A percentile compares a stretch with the other conserved stretches of the same genome.
These are phyloP conservation scores for Ganoderma multipileum DNA, from an alignment of 1,284 basidiomycete genomes.

Conservation along the genomic window DNA sequence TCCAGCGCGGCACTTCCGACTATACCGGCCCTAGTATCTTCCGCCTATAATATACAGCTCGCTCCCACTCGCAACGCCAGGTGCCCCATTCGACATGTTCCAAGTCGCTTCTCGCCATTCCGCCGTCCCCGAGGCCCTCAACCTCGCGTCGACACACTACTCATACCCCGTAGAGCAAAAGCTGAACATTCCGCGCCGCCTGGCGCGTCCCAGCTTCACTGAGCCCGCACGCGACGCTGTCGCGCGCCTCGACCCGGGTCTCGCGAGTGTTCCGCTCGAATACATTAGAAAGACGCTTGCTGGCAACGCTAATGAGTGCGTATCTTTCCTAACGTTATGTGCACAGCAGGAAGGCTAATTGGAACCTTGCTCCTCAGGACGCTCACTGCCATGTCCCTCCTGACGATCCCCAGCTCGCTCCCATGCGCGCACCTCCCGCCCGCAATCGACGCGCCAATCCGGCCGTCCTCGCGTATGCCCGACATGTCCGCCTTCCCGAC, in stretches of 20 bases:
- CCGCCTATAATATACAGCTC: conserved; percentile 20
- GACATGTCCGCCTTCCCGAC: conserved; percentile 53
- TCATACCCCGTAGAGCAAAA: conserved; percentile 28
- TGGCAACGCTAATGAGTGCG: conserved; percentile 44
- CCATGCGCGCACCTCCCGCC: conserved; percentile 38
- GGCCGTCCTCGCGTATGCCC: conserved; percentile 35
- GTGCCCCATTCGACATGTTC: conserved; percentile 34
- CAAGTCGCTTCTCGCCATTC: conserved; percentile 41
- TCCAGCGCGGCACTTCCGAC: conserved; percentile 25
- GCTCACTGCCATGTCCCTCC: conserved; percentile 36
- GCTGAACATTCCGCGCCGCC: conserved; percentile 48
- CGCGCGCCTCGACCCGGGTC: conserved; percentile 43
- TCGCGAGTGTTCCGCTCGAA: conserved; percentile 44
- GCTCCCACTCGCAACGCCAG: background rate
- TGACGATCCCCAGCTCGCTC: conserved; percentile 38
- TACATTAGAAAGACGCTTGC: conserved; percentile 48
- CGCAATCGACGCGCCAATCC: conserved; percentile 38
- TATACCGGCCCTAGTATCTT: conserved; percentile 25
- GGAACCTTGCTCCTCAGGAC: conserved; percentile 28
- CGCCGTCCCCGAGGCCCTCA: conserved; percentile 35
- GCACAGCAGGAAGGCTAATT: background rate
- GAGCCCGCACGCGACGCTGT: conserved; percentile 42
- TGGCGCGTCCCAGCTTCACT: conserved; percentile 41
- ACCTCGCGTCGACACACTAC: conserved; percentile 35
- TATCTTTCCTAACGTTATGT: conserved; percentile 17